Base-by-base conservation (phyloP, 208 protist genomes). In the Leishmania braziliensis region DNA sequence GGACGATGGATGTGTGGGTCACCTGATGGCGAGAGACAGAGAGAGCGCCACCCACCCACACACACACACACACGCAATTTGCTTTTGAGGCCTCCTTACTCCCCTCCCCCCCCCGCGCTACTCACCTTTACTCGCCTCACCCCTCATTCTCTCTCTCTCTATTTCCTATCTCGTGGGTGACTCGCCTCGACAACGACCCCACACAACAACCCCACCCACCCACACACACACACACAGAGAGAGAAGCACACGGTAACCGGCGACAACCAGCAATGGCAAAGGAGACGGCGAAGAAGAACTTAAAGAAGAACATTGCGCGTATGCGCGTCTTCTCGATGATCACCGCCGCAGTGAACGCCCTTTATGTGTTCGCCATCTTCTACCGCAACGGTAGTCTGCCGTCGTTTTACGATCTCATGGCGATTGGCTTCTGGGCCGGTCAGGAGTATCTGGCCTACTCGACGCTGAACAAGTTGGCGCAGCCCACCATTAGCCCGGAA, bases 271-370 rank as follows among this genome's bases (percentile, higher is more conserved):
- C 39, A 74, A 98, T 98, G 93, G 90, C 95, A 18, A 97, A 96
- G 79, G 92, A 95, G 70, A 97, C 91, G 4, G 93, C 93, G 10
- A 98, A 98, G 86, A 93, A 90, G 81, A 98, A 97, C 75, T 81
- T 82, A 82, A 85, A 84, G 60, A 81, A 71, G 60, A 98, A 98
- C 85, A 84, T 51, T 12, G 79, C 79, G 33, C 92, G 93, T 60
- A 96, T 98, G 91, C 83, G 82, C 8, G 63, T 86, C 53, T 98
- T 98, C 69, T 85, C 86, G 5, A 18, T 91, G 33, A 91, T 95
- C 82, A 96, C 91, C 23, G 66, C 78, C 0, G 86, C 72, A 5
- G 82, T 98, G 16, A 98, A 97, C 73, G 76, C 78, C 9, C 26
- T 96, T 43, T 95, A 94, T 48, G n/a, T 93, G 33, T 23, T 86